Evolutionary conservation across 306 rosid genomes (phyloP).

Genomic region (Glycine latifolia): DNA sequence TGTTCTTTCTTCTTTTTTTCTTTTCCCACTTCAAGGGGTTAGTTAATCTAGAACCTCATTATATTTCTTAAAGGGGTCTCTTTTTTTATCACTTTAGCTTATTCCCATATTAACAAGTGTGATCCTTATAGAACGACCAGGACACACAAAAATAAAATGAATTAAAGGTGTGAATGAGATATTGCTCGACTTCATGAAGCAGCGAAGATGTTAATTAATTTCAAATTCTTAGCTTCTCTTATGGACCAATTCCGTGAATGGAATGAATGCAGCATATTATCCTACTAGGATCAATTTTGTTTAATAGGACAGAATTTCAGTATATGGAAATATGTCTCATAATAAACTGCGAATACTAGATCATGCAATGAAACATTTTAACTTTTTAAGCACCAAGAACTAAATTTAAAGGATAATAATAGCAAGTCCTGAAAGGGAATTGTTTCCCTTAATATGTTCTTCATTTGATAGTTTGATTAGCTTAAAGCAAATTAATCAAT

Average conservation of each 20-base stretch:
- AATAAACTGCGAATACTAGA: conserved; percentile 2
- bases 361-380: background rate
- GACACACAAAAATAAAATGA: no score
- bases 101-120: background rate
- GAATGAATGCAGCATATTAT: conserved; percentile 12
- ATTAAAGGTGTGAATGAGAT: background rate
- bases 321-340: background rate
- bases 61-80: conserved; percentile 21
- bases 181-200: conserved; percentile 12
- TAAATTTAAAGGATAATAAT: background rate
- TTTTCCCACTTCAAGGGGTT: conserved; percentile 14
- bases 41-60: conserved; percentile 14
- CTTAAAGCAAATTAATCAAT: background rate
- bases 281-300: background rate
- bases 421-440: background rate
- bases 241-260: background rate
- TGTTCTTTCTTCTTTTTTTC: background rate
- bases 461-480: background rate
- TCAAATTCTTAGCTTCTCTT: conserved; percentile 25
- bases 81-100: conserved; percentile 20
- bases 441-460: background rate
- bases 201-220: background rate
- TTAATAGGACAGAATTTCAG: background rate
- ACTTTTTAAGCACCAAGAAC: background rate
- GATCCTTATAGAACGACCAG: no score